These are phyloP conservation scores for Vanrija humicola DNA, from an alignment of 1,284 basidiomycete genomes.

Conservation along the genomic window DNA sequence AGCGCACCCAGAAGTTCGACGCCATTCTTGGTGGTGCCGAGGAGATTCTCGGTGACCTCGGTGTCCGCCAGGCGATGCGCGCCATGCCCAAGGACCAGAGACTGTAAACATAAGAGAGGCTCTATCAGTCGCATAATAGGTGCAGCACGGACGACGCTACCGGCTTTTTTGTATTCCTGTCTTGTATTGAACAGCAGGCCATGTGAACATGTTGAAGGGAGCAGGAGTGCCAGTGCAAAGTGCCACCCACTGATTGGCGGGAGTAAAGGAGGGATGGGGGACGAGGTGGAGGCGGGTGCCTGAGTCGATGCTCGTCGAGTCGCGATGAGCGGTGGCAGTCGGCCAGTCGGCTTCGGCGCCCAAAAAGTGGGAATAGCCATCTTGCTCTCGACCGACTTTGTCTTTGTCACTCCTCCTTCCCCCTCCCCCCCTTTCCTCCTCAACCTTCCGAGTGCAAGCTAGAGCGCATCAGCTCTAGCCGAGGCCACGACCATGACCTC, in stretches of 20 bases:
- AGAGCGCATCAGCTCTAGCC: background rate
- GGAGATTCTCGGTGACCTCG: slow-evolving; percentile 54
- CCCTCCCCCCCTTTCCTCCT: no score
- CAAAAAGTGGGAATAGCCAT: background rate
- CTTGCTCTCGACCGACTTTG: no score
- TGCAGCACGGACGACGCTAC: no score
- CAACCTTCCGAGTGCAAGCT: background rate
- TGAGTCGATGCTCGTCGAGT: background rate
- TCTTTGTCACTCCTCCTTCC: no score
- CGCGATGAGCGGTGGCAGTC: no score
- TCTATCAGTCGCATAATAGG: no score
- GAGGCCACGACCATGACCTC: slow-evolving; percentile 18
- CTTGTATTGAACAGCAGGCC: no score
- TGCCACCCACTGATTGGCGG: background rate
- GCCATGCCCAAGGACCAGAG: slow-evolving; percentile 19
- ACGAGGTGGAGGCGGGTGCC: background rate
- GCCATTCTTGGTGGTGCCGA: slow-evolving; percentile 58
- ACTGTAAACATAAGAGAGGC: slow-evolving; percentile 7
- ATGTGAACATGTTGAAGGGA: no score
- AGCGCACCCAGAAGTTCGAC: slow-evolving; percentile 74
- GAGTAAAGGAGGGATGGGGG: background rate
- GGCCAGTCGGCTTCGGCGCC: background rate
- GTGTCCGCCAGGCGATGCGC: slow-evolving; percentile 51
- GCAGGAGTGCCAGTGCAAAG: no score
- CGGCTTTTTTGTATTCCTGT: no score